Conservation (phyloP, 805 yeast genomes). For the Wickerhamomyces mucosus region DNA sequence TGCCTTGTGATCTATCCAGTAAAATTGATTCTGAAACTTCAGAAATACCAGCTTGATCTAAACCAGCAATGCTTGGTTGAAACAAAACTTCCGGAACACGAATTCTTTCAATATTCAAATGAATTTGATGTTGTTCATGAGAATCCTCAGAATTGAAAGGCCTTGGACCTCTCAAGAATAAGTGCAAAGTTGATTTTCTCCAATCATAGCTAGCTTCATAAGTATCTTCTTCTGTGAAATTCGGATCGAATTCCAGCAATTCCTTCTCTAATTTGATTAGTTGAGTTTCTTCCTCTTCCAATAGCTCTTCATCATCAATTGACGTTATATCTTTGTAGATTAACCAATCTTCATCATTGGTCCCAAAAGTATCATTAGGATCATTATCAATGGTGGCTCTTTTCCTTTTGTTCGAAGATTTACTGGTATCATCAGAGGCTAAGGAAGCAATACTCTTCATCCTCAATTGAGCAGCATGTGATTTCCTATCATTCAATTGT, state of each 20-base stretch:
- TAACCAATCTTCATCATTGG: slow-evolving; percentile 93
- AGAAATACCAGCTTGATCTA: slow-evolving; percentile 90
- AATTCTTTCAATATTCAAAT: slow-evolving; percentile 82
- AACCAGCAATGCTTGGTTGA: slow-evolving; percentile 89
- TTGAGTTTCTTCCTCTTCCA: slow-evolving; percentile 60
- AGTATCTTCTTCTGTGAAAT: slow-evolving; percentile 79
- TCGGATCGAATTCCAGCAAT: slow-evolving; percentile 74
- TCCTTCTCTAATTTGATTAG: slow-evolving; percentile 61
- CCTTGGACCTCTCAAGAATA: slow-evolving; percentile 84
- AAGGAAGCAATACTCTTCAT: slow-evolving; percentile 86
- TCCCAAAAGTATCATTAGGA: slow-evolving; percentile 90
- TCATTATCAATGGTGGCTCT: slow-evolving; percentile 76
- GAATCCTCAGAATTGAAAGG: slow-evolving; percentile 73
- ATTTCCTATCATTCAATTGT: slow-evolving; percentile 80
- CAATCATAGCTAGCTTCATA: slow-evolving; percentile 77
- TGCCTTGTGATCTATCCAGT: slow-evolving; percentile 47
- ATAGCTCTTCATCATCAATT: slow-evolving; percentile 68
- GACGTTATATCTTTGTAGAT: slow-evolving; percentile 76
- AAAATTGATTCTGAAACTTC: slow-evolving; percentile 68
- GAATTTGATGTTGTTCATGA: slow-evolving; percentile 86
- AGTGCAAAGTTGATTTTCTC: slow-evolving; percentile 70
- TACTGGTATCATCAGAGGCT: slow-evolving; percentile 56
- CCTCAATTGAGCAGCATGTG: slow-evolving; percentile 83
- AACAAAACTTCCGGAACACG: slow-evolving; percentile 87
- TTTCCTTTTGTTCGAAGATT: slow-evolving; percentile 31